Evolutionary conservation across 768 basidiomycete genomes (phyloP).

Genomic region (Fistulinella prunicolor): DNA sequence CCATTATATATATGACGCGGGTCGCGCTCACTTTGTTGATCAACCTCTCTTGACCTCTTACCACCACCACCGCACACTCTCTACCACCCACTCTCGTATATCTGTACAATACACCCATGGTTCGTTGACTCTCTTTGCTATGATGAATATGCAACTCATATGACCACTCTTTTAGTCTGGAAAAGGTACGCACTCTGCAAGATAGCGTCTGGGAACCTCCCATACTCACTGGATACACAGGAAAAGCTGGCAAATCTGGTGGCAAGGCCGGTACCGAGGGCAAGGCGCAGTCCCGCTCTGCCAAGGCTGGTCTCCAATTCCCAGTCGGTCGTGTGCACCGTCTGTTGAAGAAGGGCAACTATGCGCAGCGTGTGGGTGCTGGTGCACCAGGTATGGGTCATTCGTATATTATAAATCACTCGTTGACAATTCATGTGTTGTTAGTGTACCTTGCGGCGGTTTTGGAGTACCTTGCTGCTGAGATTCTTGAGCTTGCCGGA

Average conservation of each 20-base stretch:
- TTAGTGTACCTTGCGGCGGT: slow-evolving; percentile 87
- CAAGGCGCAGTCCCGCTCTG: slow-evolving; percentile 67
- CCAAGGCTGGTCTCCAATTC: slow-evolving; percentile 78
- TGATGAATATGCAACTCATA: slow-evolving; percentile 7
- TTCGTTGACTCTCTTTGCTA: slow-evolving; percentile 10
- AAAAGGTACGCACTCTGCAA: slow-evolving; percentile 24
- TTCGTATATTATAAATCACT: too few species aligned
- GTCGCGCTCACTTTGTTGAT: slow-evolving; percentile 32
- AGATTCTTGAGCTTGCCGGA: slow-evolving; percentile 90
- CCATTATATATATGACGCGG: slow-evolving; percentile 33
- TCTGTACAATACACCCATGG: slow-evolving; percentile 27
- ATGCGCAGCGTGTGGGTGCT: slow-evolving; percentile 83
- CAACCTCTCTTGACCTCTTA: slow-evolving; percentile 28
- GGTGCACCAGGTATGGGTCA: slow-evolving; percentile 77
- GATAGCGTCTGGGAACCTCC: neutral
- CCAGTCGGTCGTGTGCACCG: slow-evolving; percentile 92
- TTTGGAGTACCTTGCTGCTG: slow-evolving; percentile 88
- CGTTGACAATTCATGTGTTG: too few species aligned
- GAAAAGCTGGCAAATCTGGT: slow-evolving; percentile 49
- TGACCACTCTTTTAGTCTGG: slow-evolving; percentile 22
- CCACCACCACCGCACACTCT: slow-evolving; percentile 20
- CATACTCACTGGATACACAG: slow-evolving; percentile 25
- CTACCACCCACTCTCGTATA: slow-evolving; percentile 12
- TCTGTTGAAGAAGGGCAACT: slow-evolving; percentile 85
- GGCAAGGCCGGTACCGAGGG: slow-evolving; percentile 49